A percentile compares a stretch with the other conserved stretches of the same genome.
phyloP scores from a whole-genome alignment of 2,329 filamentous ascomycete species.

The Rutstroemia sp. region DNA sequence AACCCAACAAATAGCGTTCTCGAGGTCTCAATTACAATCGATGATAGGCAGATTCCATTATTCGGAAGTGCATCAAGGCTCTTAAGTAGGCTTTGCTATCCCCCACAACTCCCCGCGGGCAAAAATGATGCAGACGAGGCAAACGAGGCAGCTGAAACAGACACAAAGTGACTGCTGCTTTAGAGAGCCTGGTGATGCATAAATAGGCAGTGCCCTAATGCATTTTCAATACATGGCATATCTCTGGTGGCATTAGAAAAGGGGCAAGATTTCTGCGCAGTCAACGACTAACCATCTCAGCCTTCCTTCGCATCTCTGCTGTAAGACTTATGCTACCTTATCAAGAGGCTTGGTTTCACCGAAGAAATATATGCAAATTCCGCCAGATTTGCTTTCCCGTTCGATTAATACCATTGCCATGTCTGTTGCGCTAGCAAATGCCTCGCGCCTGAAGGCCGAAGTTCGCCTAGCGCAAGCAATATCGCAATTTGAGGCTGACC shows the following conservation, averaged over 20 bases:
- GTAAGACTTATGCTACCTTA: neutral
- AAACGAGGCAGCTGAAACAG: neutral
- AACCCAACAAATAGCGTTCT: neutral
- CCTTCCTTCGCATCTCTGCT: neutral
- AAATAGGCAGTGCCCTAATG: too few relatives aligned
- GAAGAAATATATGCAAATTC: neutral
- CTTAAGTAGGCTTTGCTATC: neutral
- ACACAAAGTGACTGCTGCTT: neutral
- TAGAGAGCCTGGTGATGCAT: neutral
- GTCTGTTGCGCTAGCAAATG: too few relatives aligned
- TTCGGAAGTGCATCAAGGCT: neutral
- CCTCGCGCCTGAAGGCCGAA: too few relatives aligned
- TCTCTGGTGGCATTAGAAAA: neutral
- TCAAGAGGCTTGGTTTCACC: neutral
- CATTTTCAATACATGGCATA: neutral
- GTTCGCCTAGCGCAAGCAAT: too few relatives aligned
- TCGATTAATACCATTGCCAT: too few relatives aligned
- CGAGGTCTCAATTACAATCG: neutral
- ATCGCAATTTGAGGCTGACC: too few relatives aligned
- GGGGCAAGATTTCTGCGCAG: neutral
- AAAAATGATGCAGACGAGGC: neutral
- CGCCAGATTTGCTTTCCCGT: too few relatives aligned
- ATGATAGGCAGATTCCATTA: neutral
- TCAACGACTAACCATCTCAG: neutral
- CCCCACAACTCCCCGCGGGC: neutral